phyloP scores from a whole-genome alignment of 129 eudicot species.

The Artemisia annua region DNA sequence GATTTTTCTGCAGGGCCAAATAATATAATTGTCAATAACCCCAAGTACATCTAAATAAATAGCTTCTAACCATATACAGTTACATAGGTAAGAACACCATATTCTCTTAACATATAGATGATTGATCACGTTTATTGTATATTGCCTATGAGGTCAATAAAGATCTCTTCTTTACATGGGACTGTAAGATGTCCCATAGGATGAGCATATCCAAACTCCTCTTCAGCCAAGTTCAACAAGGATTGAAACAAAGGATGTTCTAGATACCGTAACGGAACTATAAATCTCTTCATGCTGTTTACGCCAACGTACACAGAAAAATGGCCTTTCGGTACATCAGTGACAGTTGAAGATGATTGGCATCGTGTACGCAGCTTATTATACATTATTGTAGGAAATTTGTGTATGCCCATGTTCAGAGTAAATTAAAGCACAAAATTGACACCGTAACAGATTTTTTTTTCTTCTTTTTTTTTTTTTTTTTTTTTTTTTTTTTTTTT shows the following conservation, averaged over 20 bases:
- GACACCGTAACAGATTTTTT: too few species aligned
- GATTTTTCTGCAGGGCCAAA: too few species aligned
- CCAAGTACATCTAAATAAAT: too few species aligned
- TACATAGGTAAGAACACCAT: too few species aligned
- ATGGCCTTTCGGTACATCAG: slow-evolving; percentile 2
- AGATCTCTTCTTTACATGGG: too few species aligned
- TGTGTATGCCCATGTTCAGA: slow-evolving; percentile 7
- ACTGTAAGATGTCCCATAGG: background rate
- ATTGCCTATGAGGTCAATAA: too few species aligned
- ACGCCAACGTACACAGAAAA: slow-evolving; percentile 11
- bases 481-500: too few species aligned
- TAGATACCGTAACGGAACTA: slow-evolving; percentile 6
- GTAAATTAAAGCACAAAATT: background rate
- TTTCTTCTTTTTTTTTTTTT: too few species aligned
- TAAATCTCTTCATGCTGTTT: slow-evolving; percentile 12
- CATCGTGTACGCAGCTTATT: background rate
- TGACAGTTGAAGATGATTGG: background rate
- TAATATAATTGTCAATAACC: too few species aligned
- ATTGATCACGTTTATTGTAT: background rate
- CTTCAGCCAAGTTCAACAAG: background rate
- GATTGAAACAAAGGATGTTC: slow-evolving; percentile 11
- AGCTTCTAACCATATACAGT: too few species aligned
- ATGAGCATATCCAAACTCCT: slow-evolving; percentile 20
- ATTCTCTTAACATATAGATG: background rate
- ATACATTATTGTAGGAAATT: background rate